Percentiles rank a stretch among this genome's conserved stretches.
phyloP scores from a whole-genome alignment of 257 asterid species.

The Plantago elongata region DNA sequence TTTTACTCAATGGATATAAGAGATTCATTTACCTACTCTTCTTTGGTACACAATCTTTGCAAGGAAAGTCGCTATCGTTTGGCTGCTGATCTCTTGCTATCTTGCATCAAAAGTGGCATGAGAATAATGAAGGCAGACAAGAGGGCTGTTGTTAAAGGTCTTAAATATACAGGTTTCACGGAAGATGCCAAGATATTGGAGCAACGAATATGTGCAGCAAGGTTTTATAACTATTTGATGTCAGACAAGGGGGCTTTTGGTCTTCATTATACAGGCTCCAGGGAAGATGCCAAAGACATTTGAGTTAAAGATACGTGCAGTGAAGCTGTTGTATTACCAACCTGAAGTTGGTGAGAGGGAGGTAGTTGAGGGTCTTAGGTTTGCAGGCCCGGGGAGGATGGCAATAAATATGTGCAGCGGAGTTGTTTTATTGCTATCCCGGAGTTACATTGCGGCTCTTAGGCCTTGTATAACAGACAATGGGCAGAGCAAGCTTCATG shows the following conservation, averaged over 20 bases:
- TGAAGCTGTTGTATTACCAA: conserved; percentile 23
- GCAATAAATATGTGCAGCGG: too few relatives aligned
- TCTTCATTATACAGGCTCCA: too few relatives aligned
- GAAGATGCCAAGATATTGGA: conserved; percentile 37
- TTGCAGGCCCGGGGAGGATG: too few relatives aligned
- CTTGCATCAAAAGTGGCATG: conserved; percentile 52
- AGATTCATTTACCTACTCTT: conserved; percentile 78
- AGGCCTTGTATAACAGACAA: conserved; percentile 5
- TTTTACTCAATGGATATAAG: conserved; percentile 49
- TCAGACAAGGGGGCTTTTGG: too few relatives aligned
- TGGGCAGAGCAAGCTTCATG: conserved; percentile 1
- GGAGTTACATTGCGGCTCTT: not conserved
- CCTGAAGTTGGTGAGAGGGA: not conserved
- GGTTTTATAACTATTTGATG: conserved; percentile 5
- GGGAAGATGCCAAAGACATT: too few relatives aligned
- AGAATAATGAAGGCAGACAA: conserved; percentile 47
- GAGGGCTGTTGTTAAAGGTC: conserved; percentile 54
- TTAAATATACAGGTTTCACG: conserved; percentile 32
- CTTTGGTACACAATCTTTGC: conserved; percentile 72
- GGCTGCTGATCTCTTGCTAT: conserved; percentile 63
- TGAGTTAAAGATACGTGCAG: too few relatives aligned
- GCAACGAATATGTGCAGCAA: conserved; percentile 42
- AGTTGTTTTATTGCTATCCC: not conserved
- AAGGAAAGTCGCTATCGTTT: conserved; percentile 46
- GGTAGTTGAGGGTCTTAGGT: not conserved